A percentile compares a stretch with the other conserved stretches of the same genome.
Evolutionary conservation across 257 asterid species (phyloP).

Genomic region (Solanum ossicruentum): DNA sequence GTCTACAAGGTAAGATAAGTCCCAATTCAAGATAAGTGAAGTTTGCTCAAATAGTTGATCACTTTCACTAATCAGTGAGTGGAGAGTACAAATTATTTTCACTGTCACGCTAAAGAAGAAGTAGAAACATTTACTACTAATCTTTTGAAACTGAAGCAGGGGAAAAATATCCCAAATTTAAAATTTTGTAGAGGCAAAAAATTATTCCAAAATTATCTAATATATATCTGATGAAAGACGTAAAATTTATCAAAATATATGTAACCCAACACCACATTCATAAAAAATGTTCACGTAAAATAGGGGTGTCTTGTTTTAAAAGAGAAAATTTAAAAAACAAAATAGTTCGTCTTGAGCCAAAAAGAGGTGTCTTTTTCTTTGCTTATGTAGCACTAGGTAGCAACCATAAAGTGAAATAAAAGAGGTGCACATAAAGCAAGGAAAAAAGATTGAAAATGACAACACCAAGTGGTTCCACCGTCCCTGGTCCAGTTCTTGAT

Average conservation of each 20-base stretch:
- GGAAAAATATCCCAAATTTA: neutral
- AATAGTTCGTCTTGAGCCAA: neutral
- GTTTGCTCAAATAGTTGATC: too few species aligned
- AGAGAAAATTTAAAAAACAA: too few species aligned
- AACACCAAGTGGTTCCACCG: neutral
- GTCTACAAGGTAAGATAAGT: neutral
- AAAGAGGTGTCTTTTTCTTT: neutral
- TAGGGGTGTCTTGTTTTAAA: neutral
- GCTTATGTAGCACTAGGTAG: neutral
- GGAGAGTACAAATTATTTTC: too few species aligned
- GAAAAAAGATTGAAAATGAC: neutral
- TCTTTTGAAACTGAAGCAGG: rapidly evolving
- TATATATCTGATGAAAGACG: too few species aligned
- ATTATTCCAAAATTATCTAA: neutral
- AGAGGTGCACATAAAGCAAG: neutral
- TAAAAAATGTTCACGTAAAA: neutral
- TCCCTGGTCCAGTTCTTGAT: neutral
- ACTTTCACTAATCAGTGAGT: rapidly evolving
- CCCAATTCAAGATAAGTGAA: neutral
- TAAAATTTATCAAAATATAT: too few species aligned
- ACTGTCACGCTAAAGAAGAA: too few species aligned
- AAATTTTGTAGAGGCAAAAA: neutral
- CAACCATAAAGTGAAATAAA: neutral
- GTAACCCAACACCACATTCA: neutral
- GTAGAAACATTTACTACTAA: too few species aligned